These are phyloP conservation scores for Chondrostereum purpureum DNA, from an alignment of 1,284 basidiomycete species.

Conservation along the genomic window DNA sequence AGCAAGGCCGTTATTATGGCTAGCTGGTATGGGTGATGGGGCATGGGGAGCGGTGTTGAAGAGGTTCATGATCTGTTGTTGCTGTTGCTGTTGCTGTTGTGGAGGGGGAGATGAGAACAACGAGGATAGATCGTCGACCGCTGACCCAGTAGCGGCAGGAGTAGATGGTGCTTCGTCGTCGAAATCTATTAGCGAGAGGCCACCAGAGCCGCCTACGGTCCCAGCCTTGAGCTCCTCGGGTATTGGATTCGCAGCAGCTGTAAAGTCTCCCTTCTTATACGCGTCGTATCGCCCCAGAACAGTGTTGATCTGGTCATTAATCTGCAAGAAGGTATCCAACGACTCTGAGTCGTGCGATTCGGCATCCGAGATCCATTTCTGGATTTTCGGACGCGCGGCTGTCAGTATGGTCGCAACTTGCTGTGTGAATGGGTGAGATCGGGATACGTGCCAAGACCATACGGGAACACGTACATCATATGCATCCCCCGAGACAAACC, in stretches of 20 bases:
- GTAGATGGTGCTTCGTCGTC: conserved; percentile 39
- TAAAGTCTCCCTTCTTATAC: conserved; percentile 85
- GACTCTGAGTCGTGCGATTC: conserved; percentile 78
- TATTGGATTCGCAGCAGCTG: conserved; percentile 57
- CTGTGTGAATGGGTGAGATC: conserved; percentile 28
- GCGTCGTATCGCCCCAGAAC: conserved; percentile 87
- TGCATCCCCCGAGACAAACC: conserved; percentile 82
- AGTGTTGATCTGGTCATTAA: conserved; percentile 97
- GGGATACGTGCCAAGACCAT: conserved; percentile 2
- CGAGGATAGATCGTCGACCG: conserved; percentile 50
- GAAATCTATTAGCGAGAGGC: conserved; percentile 65
- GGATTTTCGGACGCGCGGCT: conserved; percentile 87
- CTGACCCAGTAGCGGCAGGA: conserved; percentile 10
- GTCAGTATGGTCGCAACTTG: conserved; percentile 87
- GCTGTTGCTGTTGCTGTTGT: conserved; percentile 20
- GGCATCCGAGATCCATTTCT: conserved; percentile 98
- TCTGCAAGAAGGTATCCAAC: conserved; percentile 89
- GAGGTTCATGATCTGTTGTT: conserved; percentile 3
- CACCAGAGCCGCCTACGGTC: conserved; percentile 20
- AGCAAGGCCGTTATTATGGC: not conserved
- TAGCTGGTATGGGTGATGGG: conserved; percentile 1
- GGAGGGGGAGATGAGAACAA: conserved; percentile 33
- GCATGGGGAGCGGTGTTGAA: conserved; percentile 6
- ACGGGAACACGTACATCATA: conserved; percentile 68
- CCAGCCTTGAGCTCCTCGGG: conserved; percentile 44